Conservation (phyloP, 345 rosid species). For the Boechera divaricarpa region DNA sequence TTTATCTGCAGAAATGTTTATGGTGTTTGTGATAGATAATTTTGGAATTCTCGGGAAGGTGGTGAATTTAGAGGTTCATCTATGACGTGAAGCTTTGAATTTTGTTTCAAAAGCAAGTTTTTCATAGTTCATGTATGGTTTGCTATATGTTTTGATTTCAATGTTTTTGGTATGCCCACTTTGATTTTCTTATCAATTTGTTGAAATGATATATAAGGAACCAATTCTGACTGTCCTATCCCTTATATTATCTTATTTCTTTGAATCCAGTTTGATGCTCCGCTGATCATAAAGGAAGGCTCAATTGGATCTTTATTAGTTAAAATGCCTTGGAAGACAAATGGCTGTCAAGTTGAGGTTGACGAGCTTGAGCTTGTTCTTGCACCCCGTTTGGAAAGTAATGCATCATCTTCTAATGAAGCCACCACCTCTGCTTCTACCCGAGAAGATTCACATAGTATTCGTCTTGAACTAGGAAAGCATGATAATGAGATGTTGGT, state of each 20-base stretch:
- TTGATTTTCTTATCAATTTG: not conserved
- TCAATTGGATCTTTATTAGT: constrained; percentile 82
- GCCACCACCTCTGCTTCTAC: constrained; percentile 46
- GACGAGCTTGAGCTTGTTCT: constrained; percentile 90
- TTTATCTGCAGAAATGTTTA: not conserved
- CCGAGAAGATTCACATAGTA: constrained; percentile 42
- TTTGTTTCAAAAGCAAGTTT: not conserved
- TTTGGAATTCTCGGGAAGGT: not conserved
- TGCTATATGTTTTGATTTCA: not conserved
- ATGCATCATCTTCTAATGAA: constrained; percentile 36
- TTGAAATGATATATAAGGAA: not conserved
- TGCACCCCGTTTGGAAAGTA: constrained; percentile 53
- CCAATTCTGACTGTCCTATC: constrained; percentile 5
- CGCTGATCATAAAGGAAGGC: constrained; percentile 83
- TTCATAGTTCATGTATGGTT: constrained; percentile 7
- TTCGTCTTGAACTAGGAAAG: constrained; percentile 46
- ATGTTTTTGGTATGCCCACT: not conserved
- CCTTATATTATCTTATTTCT: not conserved
- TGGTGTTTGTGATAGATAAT: not conserved
- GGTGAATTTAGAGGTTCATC: constrained; percentile 10
- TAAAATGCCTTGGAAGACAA: constrained; percentile 82
- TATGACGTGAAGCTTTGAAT: not conserved
- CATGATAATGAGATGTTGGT: constrained; percentile 49
- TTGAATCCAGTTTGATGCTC: constrained; percentile 64
- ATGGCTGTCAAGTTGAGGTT: constrained; percentile 86